phyloP scores from a whole-genome alignment of 371 early-diverging fungal species.

The Spiromyces aspiralis region DNA sequence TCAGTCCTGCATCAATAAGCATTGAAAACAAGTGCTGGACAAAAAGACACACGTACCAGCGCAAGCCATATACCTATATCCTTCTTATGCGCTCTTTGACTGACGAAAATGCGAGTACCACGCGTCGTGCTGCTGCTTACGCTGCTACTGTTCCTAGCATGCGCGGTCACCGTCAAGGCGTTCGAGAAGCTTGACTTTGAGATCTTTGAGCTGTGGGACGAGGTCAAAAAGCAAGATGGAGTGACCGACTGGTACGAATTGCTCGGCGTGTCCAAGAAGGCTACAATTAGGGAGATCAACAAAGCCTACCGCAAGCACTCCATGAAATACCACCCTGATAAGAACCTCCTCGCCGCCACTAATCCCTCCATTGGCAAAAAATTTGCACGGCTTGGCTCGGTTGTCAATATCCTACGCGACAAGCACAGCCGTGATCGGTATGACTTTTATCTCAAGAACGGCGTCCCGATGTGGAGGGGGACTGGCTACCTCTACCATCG shows the following conservation, averaged over 20 bases:
- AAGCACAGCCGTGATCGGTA: constrained; percentile 50
- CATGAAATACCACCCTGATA: constrained; percentile 81
- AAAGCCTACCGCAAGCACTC: constrained; percentile 82
- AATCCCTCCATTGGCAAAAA: background rate
- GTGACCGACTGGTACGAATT: constrained; percentile 47
- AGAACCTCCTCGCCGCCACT: constrained; percentile 29
- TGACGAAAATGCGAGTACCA: background rate
- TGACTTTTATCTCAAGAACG: constrained; percentile 70
- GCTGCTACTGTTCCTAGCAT: background rate
- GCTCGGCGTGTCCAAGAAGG: constrained; percentile 42
- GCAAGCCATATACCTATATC: no score
- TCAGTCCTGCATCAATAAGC: no score
- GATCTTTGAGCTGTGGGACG: constrained; percentile 71
- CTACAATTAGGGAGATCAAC: constrained; percentile 56
- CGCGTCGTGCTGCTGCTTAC: background rate
- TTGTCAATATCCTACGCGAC: constrained; percentile 51
- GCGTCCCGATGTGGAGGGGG: constrained; percentile 78
- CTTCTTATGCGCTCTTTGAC: no score
- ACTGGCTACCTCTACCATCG: constrained; percentile 63
- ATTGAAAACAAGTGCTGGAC: no score
- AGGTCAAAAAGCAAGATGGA: constrained; percentile 41
- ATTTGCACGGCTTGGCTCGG: constrained; percentile 49
- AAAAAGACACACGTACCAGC: no score
- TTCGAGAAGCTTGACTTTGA: constrained; percentile 44
- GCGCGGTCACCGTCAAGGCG: background rate